Percentiles rank a stretch among this genome's conserved stretches.
These are phyloP conservation scores for Brassica rapa DNA, from an alignment of 345 rosid species.

Conservation along the genomic window DNA sequence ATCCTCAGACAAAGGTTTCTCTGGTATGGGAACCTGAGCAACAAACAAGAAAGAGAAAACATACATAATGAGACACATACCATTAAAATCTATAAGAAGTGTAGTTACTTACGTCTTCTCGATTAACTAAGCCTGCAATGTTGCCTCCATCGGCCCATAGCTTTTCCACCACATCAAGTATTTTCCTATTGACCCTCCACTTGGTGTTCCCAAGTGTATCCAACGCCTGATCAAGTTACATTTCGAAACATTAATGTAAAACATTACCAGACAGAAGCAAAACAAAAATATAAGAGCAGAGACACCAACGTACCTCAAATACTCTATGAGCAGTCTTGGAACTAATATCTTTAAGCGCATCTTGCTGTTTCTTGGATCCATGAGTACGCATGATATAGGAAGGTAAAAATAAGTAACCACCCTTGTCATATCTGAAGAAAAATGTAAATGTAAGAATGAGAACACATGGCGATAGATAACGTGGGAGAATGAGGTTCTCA, in stretches of 20 bases:
- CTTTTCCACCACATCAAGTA: slow-evolving; percentile 75
- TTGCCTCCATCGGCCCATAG: slow-evolving; percentile 92
- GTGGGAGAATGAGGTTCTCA: neutral
- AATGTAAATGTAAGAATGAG: neutral
- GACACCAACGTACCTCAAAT: slow-evolving; percentile 63
- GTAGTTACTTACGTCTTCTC: slow-evolving; percentile 71
- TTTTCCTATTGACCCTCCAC: slow-evolving; percentile 85
- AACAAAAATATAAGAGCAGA: neutral
- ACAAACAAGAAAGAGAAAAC: slow-evolving; percentile 3
- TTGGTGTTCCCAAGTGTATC: slow-evolving; percentile 94
- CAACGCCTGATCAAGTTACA: slow-evolving; percentile 62
- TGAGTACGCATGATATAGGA: slow-evolving; percentile 96
- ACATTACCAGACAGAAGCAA: neutral
- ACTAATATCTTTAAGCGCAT: slow-evolving; percentile 54
- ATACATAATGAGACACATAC: too few species aligned
- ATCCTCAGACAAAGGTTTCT: slow-evolving; percentile 65
- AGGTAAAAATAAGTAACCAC: slow-evolving; percentile 90
- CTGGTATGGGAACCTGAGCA: slow-evolving; percentile 68
- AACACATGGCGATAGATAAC: neutral
- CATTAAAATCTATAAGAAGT: neutral
- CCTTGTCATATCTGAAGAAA: slow-evolving; percentile 75
- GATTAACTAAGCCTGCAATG: slow-evolving; percentile 83
- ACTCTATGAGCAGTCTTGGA: slow-evolving; percentile 60
- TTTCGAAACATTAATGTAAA: neutral
- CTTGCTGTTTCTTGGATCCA: slow-evolving; percentile 86